Percentiles rank a stretch among this genome's conserved stretches.
Evolutionary conservation across 148 eudicot species (phyloP).

Genomic region (Hydrangea macrophylla): DNA sequence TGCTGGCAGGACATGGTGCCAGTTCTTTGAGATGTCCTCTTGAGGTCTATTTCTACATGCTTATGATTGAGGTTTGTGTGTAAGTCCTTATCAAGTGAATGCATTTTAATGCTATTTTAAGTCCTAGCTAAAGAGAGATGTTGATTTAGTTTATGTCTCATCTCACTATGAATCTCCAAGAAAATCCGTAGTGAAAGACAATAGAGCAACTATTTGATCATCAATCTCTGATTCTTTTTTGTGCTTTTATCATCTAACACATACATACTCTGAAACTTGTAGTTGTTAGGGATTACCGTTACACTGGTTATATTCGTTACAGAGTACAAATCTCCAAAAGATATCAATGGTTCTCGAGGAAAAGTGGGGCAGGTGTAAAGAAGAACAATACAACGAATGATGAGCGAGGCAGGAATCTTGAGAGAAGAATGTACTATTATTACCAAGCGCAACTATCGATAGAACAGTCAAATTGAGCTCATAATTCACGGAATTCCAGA

Average conservation of each 20-base stretch:
- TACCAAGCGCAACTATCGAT: too few relatives aligned
- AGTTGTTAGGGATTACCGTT: background rate
- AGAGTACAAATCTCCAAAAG: too few relatives aligned
- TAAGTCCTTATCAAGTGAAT: background rate
- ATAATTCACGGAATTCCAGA: too few relatives aligned
- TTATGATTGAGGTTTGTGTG: constrained; percentile 8
- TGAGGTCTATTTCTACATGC: constrained; percentile 6
- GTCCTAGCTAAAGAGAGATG: background rate
- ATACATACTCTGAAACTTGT: background rate
- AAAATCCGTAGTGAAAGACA: background rate
- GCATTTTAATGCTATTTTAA: background rate
- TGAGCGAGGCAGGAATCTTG: too few relatives aligned
- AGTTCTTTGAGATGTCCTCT: constrained; percentile 15
- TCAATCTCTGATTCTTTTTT: background rate
- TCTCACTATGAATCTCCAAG: background rate
- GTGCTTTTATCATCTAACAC: background rate
- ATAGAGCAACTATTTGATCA: background rate
- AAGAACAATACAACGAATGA: too few relatives aligned
- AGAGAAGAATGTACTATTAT: too few relatives aligned
- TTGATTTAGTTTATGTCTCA: background rate
- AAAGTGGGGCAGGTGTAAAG: too few relatives aligned
- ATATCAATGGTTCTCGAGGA: too few relatives aligned
- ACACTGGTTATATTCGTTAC: too few relatives aligned
- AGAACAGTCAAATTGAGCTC: too few relatives aligned
- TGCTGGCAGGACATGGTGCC: constrained; percentile 24